These are phyloP conservation scores for Plasmodium gallinaceum DNA, from an alignment of 169 alveolate genomes.

Conservation along the genomic window DNA sequence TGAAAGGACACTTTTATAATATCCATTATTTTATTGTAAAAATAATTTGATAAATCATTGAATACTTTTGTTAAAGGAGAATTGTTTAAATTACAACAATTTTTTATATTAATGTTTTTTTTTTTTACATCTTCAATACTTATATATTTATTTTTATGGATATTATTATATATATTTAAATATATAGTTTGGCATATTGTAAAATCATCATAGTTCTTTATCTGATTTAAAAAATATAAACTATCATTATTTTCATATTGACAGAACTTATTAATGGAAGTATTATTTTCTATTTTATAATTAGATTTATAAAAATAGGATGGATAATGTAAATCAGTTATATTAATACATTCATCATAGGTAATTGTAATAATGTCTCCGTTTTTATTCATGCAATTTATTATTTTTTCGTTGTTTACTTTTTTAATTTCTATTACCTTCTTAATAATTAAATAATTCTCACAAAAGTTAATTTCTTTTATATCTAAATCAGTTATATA, in stretches of 20 bases:
- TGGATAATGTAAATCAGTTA: slow-evolving; percentile 40
- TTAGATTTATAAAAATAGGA: slow-evolving; percentile 32
- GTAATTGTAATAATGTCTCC: neutral
- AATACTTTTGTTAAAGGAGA: neutral
- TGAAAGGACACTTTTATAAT: neutral
- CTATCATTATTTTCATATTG: slow-evolving; percentile 25
- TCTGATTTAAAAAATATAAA: slow-evolving; percentile 53
- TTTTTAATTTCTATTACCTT: slow-evolving; percentile 10
- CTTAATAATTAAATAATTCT: slow-evolving; percentile 4
- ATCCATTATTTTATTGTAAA: neutral
- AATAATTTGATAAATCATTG: slow-evolving; percentile 9
- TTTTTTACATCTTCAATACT: slow-evolving; percentile 45
- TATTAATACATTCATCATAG: slow-evolving; percentile 59
- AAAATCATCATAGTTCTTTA: slow-evolving; percentile 24
- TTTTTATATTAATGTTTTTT: neutral
- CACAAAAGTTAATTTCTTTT: slow-evolving; percentile 6
- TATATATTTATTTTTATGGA: slow-evolving; percentile 36
- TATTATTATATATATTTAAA: slow-evolving; percentile 45
- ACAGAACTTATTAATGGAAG: slow-evolving; percentile 11
- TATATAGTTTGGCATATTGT: slow-evolving; percentile 32
- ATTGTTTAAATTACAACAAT: neutral
- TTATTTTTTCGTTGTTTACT: slow-evolving; percentile 4
- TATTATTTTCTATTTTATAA: neutral
- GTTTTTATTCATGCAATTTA: slow-evolving; percentile 16
- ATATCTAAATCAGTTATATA: neutral